A percentile compares a stretch with the other conserved stretches of the same genome.
Evolutionary conservation across 768 basidiomycete genomes (phyloP).

Genomic region (Butyriboletus loyo): DNA sequence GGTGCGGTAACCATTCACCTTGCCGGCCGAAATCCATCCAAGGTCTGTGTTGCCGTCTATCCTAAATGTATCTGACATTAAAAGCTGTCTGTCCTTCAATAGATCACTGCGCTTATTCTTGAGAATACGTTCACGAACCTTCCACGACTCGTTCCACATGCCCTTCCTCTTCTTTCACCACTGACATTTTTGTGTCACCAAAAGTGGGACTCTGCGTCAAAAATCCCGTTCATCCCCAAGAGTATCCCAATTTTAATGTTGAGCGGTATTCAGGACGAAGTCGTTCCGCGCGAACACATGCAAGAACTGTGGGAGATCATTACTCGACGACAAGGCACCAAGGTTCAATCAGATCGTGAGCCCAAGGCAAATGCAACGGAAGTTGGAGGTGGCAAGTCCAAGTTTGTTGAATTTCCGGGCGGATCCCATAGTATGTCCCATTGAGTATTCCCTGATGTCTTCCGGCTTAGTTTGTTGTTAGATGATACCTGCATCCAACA

Average conservation of each 20-base stretch:
- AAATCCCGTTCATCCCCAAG: conserved; percentile 59
- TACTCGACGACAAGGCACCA: conserved; percentile 42
- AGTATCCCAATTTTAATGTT: conserved; percentile 78
- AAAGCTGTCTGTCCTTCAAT: not conserved
- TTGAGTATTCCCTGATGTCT: not conserved
- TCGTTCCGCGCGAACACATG: conserved; percentile 57
- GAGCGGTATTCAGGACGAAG: conserved; percentile 58
- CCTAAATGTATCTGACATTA: not conserved
- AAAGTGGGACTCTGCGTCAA: conserved; percentile 79
- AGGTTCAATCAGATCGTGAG: conserved; percentile 15
- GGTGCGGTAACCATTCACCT: conserved; percentile 92
- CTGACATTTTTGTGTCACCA: conserved; percentile 81
- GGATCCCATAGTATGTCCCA: conserved; percentile 53
- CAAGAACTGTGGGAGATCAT: conserved; percentile 64
- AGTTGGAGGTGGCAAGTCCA: conserved; percentile 50
- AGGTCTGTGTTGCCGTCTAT: conserved; percentile 38
- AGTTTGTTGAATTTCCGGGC: conserved; percentile 52
- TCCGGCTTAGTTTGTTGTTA: conserved; percentile 12
- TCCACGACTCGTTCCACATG: conserved; percentile 74
- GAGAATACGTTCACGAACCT: conserved; percentile 95
- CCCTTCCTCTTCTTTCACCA: conserved; percentile 69
- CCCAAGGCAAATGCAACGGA: conserved; percentile 39
- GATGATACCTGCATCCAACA: conserved; percentile 56
- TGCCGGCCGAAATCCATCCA: conserved; percentile 69
- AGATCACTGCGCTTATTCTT: conserved; percentile 79